Evolutionary conservation across 2,329 filamentous ascomycete species (phyloP).

Genomic region (Colletotrichum karsti): DNA sequence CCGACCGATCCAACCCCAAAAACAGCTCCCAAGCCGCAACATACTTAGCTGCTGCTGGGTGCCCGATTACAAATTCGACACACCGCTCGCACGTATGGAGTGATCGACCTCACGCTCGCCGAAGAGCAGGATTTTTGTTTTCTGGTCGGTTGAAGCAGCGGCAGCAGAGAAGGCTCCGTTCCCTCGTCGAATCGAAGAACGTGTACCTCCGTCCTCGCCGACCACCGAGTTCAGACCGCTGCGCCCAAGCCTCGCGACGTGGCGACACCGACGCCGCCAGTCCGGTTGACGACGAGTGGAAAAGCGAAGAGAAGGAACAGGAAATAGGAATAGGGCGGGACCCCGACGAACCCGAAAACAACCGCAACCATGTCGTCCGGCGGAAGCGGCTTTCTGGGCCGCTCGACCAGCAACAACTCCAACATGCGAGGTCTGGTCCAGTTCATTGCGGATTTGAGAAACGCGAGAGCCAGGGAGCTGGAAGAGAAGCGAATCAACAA

Average conservation of each 20-base stretch:
- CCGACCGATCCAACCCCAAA: background rate
- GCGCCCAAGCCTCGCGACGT: background rate
- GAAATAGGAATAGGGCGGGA: background rate
- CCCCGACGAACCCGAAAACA: background rate
- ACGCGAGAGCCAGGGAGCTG: slow-evolving; percentile 91
- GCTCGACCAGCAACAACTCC: slow-evolving; percentile 70
- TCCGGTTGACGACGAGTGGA: background rate
- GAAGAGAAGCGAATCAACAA: slow-evolving; percentile 99
- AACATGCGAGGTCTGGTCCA: slow-evolving; percentile 90
- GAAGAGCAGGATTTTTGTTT: background rate
- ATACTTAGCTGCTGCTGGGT: background rate
- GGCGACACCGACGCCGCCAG: background rate
- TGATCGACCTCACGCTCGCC: slow-evolving; percentile 18
- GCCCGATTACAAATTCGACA: slow-evolving; percentile 5
- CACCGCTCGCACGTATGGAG: slow-evolving; percentile 24
- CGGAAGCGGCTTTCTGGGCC: slow-evolving; percentile 70
- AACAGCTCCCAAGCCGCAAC: background rate
- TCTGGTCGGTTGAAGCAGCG: background rate
- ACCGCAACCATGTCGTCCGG: slow-evolving; percentile 60
- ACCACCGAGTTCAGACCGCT: slow-evolving; percentile 1
- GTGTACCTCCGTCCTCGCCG: background rate
- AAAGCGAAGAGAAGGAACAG: background rate
- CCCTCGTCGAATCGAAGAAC: background rate
- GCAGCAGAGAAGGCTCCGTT: background rate
- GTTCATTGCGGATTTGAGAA: slow-evolving; percentile 96